Percentiles rank a stretch among this genome's conserved stretches.
Conservation (phyloP, 2,329 filamentous ascomycete genomes). For the Karstenula rhodostoma region DNA sequence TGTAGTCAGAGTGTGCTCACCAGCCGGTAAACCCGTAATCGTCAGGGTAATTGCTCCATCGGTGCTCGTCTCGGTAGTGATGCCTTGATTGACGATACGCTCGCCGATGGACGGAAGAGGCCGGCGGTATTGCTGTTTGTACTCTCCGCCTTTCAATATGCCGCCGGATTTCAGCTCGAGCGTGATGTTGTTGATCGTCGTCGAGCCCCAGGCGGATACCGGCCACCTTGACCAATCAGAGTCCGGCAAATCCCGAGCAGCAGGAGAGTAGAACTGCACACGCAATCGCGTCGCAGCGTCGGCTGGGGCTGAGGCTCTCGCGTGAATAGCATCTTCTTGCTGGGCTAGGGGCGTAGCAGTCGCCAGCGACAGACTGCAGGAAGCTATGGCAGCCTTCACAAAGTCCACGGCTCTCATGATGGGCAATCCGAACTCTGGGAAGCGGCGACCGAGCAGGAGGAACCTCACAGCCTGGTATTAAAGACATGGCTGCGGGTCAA, state of each 20-base stretch:
- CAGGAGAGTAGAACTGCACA: conserved; percentile 4
- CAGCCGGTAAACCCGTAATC: conserved; percentile 36
- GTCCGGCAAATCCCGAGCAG: not conserved
- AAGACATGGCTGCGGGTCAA: not conserved
- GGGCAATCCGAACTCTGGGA: not conserved
- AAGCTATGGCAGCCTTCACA: not conserved
- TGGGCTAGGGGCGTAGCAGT: not conserved
- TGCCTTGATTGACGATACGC: conserved; percentile 7
- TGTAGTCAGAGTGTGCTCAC: conserved; percentile 37
- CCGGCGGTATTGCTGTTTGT: not conserved
- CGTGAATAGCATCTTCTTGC: not conserved
- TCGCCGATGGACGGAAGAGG: not conserved
- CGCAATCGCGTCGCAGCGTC: not conserved
- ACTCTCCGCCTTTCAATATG: not conserved
- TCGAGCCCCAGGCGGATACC: not conserved
- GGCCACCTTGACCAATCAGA: conserved; percentile 6
- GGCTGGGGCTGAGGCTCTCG: not conserved
- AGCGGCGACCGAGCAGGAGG: not conserved
- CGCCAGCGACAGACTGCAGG: not conserved
- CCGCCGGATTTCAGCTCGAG: not conserved
- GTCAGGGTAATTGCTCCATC: conserved; percentile 30
- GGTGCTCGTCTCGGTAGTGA: conserved; percentile 3
- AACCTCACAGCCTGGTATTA: not conserved
- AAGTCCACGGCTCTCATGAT: not conserved
- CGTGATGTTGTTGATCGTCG: not conserved